Conservation (phyloP, 257 asterid genomes). For the Thymus mandschuricus region DNA sequence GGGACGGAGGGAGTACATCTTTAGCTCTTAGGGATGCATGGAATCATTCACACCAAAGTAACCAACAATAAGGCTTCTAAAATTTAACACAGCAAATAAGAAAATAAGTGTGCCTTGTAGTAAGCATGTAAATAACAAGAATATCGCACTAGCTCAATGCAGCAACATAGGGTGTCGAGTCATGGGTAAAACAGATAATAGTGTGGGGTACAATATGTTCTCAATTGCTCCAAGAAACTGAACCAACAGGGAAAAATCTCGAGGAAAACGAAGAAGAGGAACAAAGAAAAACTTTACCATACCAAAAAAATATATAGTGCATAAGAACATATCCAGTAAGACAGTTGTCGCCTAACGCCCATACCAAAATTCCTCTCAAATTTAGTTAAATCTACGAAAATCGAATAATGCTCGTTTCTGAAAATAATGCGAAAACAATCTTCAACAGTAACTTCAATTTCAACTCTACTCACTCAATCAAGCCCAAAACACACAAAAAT, state of each 20-base stretch:
- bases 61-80: too few relatives aligned
- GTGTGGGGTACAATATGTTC: too few relatives aligned
- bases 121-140: not conserved
- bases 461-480: constrained; percentile 11
- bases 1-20: not conserved
- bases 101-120: too few relatives aligned
- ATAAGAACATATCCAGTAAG: not conserved
- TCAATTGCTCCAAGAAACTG: not conserved
- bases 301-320: not conserved
- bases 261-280: not conserved
- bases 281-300: not conserved
- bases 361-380: too few relatives aligned
- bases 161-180: not conserved
- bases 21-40: not conserved
- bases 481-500: not conserved
- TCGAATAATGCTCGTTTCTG: too few relatives aligned
- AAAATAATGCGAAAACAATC: not conserved
- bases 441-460: constrained; percentile 18
- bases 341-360: not conserved
- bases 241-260: not conserved
- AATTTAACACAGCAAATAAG: too few relatives aligned
- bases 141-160: not conserved
- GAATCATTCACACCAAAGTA: not conserved
- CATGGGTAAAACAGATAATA: not conserved
- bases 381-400: too few relatives aligned